Conservation (phyloP, 129 eudicot species). For the Artemisia argyi region DNA sequence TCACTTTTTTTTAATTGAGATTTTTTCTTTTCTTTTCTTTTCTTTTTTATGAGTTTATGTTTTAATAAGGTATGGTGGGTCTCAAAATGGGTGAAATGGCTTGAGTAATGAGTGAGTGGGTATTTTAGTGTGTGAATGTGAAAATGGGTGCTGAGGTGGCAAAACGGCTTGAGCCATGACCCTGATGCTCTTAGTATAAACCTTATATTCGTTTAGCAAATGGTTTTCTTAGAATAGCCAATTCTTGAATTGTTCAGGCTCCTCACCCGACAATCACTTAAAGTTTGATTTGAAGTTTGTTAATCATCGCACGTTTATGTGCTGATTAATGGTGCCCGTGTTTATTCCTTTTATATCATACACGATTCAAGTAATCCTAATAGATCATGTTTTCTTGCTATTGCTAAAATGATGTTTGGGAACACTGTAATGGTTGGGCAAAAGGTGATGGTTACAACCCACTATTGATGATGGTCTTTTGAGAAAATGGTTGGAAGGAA, state of each 20-base stretch:
- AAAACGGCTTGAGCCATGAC: no score
- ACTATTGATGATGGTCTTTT: conserved; percentile 36
- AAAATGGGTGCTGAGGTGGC: no score
- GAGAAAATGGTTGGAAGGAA: conserved; percentile 37
- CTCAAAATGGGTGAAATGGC: no score
- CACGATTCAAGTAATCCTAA: background rate
- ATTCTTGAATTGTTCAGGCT: background rate
- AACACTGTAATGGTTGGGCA: conserved; percentile 29
- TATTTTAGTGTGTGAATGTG: no score
- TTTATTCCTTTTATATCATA: conserved; percentile 6
- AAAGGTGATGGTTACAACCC: conserved; percentile 42
- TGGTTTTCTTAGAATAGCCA: no score
- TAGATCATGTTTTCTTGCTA: background rate
- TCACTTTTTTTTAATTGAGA: no score
- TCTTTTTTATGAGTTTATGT: no score
- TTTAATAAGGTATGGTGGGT: no score
- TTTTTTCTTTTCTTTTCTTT: no score
- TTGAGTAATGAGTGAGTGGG: no score
- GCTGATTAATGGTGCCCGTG: conserved; percentile 4
- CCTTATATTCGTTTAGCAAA: no score
- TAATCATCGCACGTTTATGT: background rate
- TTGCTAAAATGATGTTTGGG: conserved; percentile 22
- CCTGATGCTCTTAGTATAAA: no score
- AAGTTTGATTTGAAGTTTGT: background rate
- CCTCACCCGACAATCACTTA: background rate